Conservation (phyloP, 495 filamentous ascomycete genomes). For the Neurospora africana region DNA sequence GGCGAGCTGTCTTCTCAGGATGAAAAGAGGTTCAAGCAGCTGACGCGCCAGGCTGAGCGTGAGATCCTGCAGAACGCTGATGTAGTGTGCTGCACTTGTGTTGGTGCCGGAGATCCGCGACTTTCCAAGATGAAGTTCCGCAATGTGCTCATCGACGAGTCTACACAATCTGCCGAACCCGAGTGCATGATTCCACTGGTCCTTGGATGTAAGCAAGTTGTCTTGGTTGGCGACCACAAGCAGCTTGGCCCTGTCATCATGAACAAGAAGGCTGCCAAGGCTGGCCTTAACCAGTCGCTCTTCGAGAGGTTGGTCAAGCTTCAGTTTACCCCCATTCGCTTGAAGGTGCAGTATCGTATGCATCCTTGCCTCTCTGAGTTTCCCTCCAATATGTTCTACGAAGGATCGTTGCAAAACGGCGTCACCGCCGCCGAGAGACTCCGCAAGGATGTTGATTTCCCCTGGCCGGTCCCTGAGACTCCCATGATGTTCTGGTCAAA, state of each 20-base stretch:
- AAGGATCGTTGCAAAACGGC: constrained; percentile 93
- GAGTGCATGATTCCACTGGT: constrained; percentile 99
- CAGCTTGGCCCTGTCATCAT: constrained; percentile 98
- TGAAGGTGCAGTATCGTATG: constrained; percentile 99
- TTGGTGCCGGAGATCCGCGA: constrained; percentile 92
- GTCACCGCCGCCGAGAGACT: constrained; percentile 83
- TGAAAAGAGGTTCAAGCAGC: constrained; percentile 94
- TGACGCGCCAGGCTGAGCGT: constrained; percentile 86
- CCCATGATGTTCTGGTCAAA: constrained; percentile 99
- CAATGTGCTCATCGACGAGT: constrained; percentile 96
- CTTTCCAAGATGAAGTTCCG: constrained; percentile 95
- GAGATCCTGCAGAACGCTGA: constrained; percentile 94
- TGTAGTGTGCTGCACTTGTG: constrained; percentile 98
- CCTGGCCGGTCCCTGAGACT: constrained; percentile 86
- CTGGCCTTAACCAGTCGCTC: constrained; percentile 90
- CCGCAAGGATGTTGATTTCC: constrained; percentile 92
- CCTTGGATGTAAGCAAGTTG: constrained; percentile 95
- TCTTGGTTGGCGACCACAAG: constrained; percentile 96
- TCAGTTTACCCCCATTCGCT: constrained; percentile 80
- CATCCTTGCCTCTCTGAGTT: constrained; percentile 97
- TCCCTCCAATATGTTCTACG: constrained; percentile 99
- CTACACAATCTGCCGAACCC: constrained; percentile 96
- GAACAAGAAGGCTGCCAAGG: constrained; percentile 99
- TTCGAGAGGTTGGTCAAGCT: constrained; percentile 95
- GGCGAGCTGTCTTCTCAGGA: constrained; percentile 93